Conservation (phyloP, 2,329 filamentous ascomycete genomes). For the Sclerotinia nivalis region DNA sequence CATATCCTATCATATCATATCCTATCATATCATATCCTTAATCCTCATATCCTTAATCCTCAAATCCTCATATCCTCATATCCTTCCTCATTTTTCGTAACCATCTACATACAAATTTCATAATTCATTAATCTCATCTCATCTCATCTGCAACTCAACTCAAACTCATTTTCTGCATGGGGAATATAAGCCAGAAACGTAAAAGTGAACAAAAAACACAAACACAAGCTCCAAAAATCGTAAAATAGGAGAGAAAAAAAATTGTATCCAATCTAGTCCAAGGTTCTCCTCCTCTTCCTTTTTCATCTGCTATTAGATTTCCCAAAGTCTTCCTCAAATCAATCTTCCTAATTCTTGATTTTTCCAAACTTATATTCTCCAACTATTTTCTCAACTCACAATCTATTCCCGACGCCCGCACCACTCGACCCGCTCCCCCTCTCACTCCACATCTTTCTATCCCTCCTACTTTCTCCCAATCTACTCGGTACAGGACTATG, state of each 20-base stretch:
- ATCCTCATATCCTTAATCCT: no score
- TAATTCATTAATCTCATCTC: not conserved
- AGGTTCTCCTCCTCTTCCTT: not conserved
- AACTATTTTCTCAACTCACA: not conserved
- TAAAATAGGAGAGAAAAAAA: not conserved
- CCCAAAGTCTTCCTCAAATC: no score
- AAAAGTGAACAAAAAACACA: not conserved
- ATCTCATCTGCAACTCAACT: no score
- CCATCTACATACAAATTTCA: not conserved
- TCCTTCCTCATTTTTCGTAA: not conserved
- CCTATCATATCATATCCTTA: no score
- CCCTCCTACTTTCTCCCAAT: conserved; percentile 20
- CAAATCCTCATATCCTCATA: not conserved
- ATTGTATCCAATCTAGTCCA: conserved; percentile 6
- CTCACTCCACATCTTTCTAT: conserved; percentile 17
- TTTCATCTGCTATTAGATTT: not conserved
- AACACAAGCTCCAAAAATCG: not conserved
- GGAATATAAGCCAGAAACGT: not conserved
- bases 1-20: no score
- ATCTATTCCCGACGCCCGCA: not conserved
- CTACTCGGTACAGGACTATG: conserved; percentile 19
- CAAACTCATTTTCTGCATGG: conserved; percentile 1
- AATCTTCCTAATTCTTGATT: not conserved
- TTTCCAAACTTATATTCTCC: no score
- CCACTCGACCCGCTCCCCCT: conserved; percentile 11